Percentiles rank a stretch among this genome's conserved stretches.
These are phyloP conservation scores for Euphorbia celastroides DNA, from an alignment of 441 rosid genomes.

Conservation along the genomic window DNA sequence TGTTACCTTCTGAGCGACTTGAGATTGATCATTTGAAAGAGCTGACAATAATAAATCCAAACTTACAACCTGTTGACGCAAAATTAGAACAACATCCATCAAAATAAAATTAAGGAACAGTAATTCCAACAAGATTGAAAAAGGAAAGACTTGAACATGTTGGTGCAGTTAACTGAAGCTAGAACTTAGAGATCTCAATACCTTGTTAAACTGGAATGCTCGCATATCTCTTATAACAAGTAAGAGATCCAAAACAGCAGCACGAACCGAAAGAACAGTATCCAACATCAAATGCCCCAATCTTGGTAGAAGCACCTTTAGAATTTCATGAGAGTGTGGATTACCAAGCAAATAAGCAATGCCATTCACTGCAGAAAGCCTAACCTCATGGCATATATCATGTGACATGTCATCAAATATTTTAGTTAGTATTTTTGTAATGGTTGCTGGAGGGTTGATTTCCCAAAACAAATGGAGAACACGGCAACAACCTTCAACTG, in stretches of 20 bases:
- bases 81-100: conserved; percentile 17
- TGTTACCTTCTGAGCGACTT: conserved; percentile 71
- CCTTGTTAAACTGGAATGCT: conserved; percentile 84
- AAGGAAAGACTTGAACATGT: not conserved
- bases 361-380: conserved; percentile 84
- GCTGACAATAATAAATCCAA: conserved; percentile 57
- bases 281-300: conserved; percentile 69
- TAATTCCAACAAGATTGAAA: conserved; percentile 3
- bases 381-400: conserved; percentile 74
- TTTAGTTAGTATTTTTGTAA: conserved; percentile 66
- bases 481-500: conserved; percentile 95
- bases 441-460: conserved; percentile 73
- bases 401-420: conserved; percentile 65
- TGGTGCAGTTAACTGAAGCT: not conserved
- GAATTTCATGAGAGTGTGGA: conserved; percentile 86
- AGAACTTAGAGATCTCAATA: conserved; percentile 24
- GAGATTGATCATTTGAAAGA: conserved; percentile 69
- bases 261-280: conserved; percentile 50
- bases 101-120: conserved; percentile 19
- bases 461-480: conserved; percentile 91
- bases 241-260: conserved; percentile 75
- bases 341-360: conserved; percentile 78
- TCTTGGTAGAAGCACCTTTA: conserved; percentile 84
- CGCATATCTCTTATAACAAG: conserved; percentile 63
- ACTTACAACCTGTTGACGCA: conserved; percentile 58